Evolutionary conservation across 2,329 filamentous ascomycete genomes (phyloP), one percentile per base, ranked within the genome.

Genomic region (Eurotiales sp.): DNA sequence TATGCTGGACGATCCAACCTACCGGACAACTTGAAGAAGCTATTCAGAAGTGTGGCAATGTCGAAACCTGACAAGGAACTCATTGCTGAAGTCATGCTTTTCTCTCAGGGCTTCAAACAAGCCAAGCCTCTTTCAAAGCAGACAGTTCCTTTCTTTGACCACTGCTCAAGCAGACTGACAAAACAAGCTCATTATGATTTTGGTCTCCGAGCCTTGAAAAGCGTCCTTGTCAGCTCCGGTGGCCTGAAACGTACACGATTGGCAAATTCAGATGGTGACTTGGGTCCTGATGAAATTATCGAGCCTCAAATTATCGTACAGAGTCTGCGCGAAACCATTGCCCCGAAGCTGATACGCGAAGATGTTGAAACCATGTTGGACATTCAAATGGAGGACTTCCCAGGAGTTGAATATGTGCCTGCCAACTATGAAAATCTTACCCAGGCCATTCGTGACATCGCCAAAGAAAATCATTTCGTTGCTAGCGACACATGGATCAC

Each of bases 111-210:
- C 65, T 99, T 99, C 78, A 95, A 89, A 63, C 90, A 96, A 69
- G 93, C 93, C 30, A 99, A 97, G 73, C 78, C 86, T 54, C 78
- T 99, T 4, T 96, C 93, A 1, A 93, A 92, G 66, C 90, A 97
- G 62, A 95, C 92, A 0, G 93, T 99, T 21, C 95, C 93, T 0
- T 99, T 99, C 79, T 99, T 99, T 72, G 93, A 99, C 65, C 85
- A 87, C 64, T 99, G 95, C 68, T 78, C 88, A 7, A 79, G 76
- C 21, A 81, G 80, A 54, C 76, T 99, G 23, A 96, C 92, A 1
- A 96, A 96, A 67, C 95, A 99, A 71, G 91, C 95, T 1, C 93
- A 99, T 69, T 99, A 99, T 71, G 93, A 99, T 70, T 99, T 99
- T 64, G 93, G 93, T 63, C 81, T 99, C 43, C 90, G 93, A 83